phyloP scores from a whole-genome alignment of 1,284 basidiomycete genomes.

The Ustilago bromivora region DNA sequence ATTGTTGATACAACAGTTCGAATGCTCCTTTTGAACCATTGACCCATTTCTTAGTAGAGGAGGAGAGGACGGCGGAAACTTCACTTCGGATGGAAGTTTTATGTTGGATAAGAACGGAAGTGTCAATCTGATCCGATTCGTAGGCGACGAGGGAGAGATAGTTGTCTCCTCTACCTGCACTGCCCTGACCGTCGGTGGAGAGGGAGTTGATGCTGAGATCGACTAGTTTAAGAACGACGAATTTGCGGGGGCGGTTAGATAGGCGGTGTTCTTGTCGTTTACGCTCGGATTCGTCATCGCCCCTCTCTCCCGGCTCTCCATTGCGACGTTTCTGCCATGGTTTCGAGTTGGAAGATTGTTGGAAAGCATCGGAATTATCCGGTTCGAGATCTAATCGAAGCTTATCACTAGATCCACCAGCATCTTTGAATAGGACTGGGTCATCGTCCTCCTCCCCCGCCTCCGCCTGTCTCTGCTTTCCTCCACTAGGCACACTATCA shows the following conservation, averaged over 20 bases:
- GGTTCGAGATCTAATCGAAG: slow-evolving; percentile 43
- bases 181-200: slow-evolving; percentile 64
- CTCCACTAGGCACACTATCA: slow-evolving; percentile 4
- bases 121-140: slow-evolving; percentile 79
- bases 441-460: slow-evolving; percentile 22
- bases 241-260: slow-evolving; percentile 76
- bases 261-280: slow-evolving; percentile 59
- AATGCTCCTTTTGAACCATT: slow-evolving; percentile 93
- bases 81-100: slow-evolving; percentile 29
- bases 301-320: slow-evolving; percentile 61
- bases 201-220: slow-evolving; percentile 79
- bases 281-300: slow-evolving; percentile 71
- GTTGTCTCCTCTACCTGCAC: slow-evolving; percentile 79
- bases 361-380: slow-evolving; percentile 29
- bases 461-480: not conserved
- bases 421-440: slow-evolving; percentile 36
- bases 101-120: not conserved
- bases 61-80: slow-evolving; percentile 18
- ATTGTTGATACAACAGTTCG: slow-evolving; percentile 84
- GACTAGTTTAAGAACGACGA: slow-evolving; percentile 85
- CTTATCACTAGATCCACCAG: slow-evolving; percentile 10
- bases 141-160: slow-evolving; percentile 85
- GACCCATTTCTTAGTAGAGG: slow-evolving; percentile 75
- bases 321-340: slow-evolving; percentile 45
- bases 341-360: slow-evolving; percentile 3